Evolutionary conservation across 2,329 filamentous ascomycete genomes (phyloP).

Genomic region (Venturia carpophila): DNA sequence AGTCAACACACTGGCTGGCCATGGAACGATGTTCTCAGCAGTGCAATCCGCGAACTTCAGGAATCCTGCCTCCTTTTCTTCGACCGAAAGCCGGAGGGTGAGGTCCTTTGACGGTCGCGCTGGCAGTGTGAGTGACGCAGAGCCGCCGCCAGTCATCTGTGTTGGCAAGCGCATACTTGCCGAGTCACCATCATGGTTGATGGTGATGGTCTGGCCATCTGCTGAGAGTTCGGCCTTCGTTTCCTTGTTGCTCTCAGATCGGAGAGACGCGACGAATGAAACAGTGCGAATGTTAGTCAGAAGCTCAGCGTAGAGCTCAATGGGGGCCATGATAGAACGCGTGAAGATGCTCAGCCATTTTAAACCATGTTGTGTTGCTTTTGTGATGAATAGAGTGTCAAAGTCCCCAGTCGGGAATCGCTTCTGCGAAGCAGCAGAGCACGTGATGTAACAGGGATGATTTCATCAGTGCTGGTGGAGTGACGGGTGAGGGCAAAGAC

Average conservation of each 20-base stretch:
- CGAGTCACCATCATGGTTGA: conserved; percentile 39
- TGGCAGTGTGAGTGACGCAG: conserved; percentile 44
- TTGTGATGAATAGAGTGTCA: not conserved
- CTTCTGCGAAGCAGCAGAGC: not conserved
- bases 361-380: conserved; percentile 12
- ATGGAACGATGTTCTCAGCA: conserved; percentile 23
- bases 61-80: conserved; percentile 27
- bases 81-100: conserved; percentile 47
- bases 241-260: conserved; percentile 35
- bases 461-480: not conserved
- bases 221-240: conserved; percentile 39
- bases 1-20: conserved; percentile 19
- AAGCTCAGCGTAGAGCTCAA: conserved; percentile 51
- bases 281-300: conserved; percentile 54
- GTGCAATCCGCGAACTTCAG: conserved; percentile 22
- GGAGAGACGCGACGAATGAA: conserved; percentile 48
- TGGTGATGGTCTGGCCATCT: conserved; percentile 36
- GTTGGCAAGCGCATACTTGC: conserved; percentile 42
- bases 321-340: conserved; percentile 17
- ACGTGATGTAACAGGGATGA: conserved; percentile 12
- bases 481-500: not conserved
- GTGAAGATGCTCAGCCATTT: not conserved
- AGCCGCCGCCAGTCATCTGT: conserved; percentile 35
- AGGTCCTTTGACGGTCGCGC: conserved; percentile 41
- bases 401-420: not conserved